Percentiles rank a stretch among this genome's conserved stretches.
phyloP scores from a whole-genome alignment of 2,329 filamentous ascomycete species.

The Beauveria sp. region DNA sequence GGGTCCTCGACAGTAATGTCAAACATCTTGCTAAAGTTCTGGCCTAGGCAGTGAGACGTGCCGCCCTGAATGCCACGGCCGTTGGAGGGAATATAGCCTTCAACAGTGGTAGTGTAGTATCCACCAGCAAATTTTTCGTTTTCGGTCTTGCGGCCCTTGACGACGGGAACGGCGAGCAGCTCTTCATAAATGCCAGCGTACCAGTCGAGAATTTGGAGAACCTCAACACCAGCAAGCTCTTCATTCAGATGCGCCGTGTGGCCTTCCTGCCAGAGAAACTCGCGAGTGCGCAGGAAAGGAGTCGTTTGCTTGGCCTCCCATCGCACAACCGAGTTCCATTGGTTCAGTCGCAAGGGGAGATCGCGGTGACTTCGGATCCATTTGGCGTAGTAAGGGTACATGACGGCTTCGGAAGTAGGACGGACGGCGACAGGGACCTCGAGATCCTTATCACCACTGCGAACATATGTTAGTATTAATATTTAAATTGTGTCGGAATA shows the following conservation, averaged over 20 bases:
- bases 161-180: conserved; percentile 87
- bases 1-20: conserved; percentile 96
- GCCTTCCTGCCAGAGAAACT: conserved; percentile 98
- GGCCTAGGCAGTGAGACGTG: conserved; percentile 88
- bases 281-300: conserved; percentile 83
- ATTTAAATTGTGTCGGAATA: neutral
- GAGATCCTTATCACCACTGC: conserved; percentile 80
- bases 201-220: conserved; percentile 84
- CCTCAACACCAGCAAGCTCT: conserved; percentile 73
- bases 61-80: conserved; percentile 94
- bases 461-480: neutral
- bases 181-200: conserved; percentile 92
- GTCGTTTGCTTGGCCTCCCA: conserved; percentile 95
- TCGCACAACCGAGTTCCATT: conserved; percentile 89
- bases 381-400: conserved; percentile 94
- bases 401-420: conserved; percentile 68
- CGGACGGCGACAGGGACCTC: conserved; percentile 68
- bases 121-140: conserved; percentile 98
- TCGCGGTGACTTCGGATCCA: conserved; percentile 97
- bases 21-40: conserved; percentile 99
- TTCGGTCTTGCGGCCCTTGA: conserved; percentile 90
- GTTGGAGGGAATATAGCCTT: conserved; percentile 93
- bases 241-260: conserved; percentile 86
- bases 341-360: conserved; percentile 87
- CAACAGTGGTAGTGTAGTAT: conserved; percentile 92